Conservation (phyloP, 2,329 filamentous ascomycete genomes). For the Penicillium rolfsii region DNA sequence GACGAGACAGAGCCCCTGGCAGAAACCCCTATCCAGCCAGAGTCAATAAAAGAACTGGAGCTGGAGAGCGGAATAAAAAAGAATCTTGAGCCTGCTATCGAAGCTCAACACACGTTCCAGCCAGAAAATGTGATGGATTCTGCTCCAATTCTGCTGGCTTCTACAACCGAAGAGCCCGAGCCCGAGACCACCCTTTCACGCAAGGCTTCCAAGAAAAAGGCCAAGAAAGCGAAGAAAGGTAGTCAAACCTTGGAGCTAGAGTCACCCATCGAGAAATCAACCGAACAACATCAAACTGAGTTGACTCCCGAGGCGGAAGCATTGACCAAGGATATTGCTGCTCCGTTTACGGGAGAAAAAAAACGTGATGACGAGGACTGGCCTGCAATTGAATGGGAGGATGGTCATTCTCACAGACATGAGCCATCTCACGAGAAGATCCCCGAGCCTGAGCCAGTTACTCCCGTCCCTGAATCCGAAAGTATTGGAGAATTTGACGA, state of each 20-base stretch:
- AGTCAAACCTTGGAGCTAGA: conserved; percentile 14
- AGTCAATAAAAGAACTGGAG: not conserved
- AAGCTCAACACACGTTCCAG: conserved; percentile 5
- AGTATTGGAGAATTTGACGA: conserved; percentile 5
- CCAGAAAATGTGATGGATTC: conserved; percentile 1
- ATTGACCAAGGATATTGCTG: conserved; percentile 11
- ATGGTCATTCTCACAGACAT: conserved; percentile 28
- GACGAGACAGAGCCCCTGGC: not conserved
- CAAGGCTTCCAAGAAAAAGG: conserved; percentile 40
- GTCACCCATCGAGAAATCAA: conserved; percentile 3
- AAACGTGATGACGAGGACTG: conserved; percentile 38
- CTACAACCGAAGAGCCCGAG: conserved; percentile 14
- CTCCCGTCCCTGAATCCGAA: conserved; percentile 27
- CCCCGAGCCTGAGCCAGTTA: conserved; percentile 28
- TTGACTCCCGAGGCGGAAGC: conserved; percentile 12
- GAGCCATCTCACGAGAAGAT: conserved; percentile 31
- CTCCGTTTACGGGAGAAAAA: conserved; percentile 8
- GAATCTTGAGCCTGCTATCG: conserved; percentile 6
- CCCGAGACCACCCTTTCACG: conserved; percentile 20
- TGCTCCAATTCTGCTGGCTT: not conserved
- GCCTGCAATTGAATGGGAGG: conserved; percentile 45
- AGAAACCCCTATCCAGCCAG: conserved; percentile 1
- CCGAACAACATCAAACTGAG: conserved; percentile 7
- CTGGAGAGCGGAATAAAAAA: conserved; percentile 1
- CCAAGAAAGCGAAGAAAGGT: conserved; percentile 36